Percentiles rank a stretch among this genome's conserved stretches.
Evolutionary conservation across 768 basidiomycete genomes (phyloP).

Genomic region (Sporobolomyces phaffii): DNA sequence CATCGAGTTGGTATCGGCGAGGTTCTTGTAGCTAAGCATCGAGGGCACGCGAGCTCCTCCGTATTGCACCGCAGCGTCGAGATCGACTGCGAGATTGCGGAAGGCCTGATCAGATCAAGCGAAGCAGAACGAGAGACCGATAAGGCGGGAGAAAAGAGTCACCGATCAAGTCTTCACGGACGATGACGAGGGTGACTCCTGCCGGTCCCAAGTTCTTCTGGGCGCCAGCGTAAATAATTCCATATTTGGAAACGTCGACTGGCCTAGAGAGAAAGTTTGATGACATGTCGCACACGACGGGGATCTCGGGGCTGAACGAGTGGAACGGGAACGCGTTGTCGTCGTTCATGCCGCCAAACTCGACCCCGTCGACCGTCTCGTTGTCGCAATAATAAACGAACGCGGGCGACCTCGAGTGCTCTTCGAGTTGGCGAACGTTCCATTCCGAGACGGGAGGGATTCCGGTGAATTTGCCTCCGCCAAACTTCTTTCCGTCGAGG

Average conservation of each 20-base stretch:
- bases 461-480: conserved; percentile 51
- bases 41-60: conserved; percentile 71
- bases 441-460: conserved; percentile 71
- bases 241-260: conserved; percentile 67
- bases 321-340: conserved; percentile 66
- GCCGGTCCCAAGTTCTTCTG: conserved; percentile 98
- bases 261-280: conserved; percentile 94
- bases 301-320: conserved; percentile 49
- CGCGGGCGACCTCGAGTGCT: conserved; percentile 58
- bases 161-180: conserved; percentile 88
- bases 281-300: conserved; percentile 90
- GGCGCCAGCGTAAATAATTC: conserved; percentile 89
- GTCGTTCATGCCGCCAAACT: conserved; percentile 57
- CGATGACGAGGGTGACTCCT: conserved; percentile 85
- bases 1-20: conserved; percentile 62
- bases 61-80: conserved; percentile 66
- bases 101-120: too few species aligned
- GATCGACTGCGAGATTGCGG: conserved; percentile 50
- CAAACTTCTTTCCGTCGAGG: conserved; percentile 57
- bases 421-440: conserved; percentile 55
- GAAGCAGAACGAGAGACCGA: not conserved
- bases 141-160: not conserved
- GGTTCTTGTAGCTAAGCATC: conserved; percentile 72
- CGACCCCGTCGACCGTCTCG: conserved; percentile 93
- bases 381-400: conserved; percentile 99